Evolutionary conservation across 805 yeast species (phyloP), one percentile per base, ranked within the genome.

Genomic region (Ogataea pilisensis): DNA sequence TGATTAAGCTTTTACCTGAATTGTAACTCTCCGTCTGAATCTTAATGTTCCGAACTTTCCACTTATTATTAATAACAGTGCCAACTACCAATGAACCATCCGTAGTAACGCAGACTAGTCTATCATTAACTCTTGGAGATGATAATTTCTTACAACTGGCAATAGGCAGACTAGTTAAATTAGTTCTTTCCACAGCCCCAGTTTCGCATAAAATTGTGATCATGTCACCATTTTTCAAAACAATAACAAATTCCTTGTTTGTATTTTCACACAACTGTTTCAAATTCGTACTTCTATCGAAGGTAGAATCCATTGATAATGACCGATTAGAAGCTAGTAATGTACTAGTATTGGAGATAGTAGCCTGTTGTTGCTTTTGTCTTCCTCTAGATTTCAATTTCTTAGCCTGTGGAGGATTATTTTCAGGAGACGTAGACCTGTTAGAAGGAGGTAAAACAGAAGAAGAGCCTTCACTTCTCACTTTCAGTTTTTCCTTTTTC

Each of bases 101-200:
- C 11, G 61, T 63, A 3, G 75, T 63, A 35, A 73, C 68, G 42
- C 80, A 75, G 1, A 86, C 78, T 24, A 86, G 63, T 45, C 90
- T 68, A 56, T 85, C 93, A 52, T 78, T 81, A 20, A 85, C 81
- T 55, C 93, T 70, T 4, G 95, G 87, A 0, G 95, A 81, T 2
- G 72, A 57, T 9, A 87, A 57, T 44, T 75, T 74, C 38, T 72
- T 73, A 41, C 82, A 80, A 2, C 78, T 66, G 1, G 68, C 65
- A n/a, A 83, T 53, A 17, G 64, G 56, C 1, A 57, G 45, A 13
- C 50, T 39, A 2, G 67, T 57, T 9, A 72, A 31, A n/a, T 48
- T 41, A 7, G 65, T 57, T 31, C 58, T 61, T n/a, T 52, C 63
- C 8, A 70, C 37, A 0, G 63, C 46, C 2, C 84, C 83, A 47